Evolutionary conservation across 2,329 filamentous ascomycete genomes (phyloP), one percentile per base, ranked within the genome.

Genomic region (Pseudogymnoascus sp.): DNA sequence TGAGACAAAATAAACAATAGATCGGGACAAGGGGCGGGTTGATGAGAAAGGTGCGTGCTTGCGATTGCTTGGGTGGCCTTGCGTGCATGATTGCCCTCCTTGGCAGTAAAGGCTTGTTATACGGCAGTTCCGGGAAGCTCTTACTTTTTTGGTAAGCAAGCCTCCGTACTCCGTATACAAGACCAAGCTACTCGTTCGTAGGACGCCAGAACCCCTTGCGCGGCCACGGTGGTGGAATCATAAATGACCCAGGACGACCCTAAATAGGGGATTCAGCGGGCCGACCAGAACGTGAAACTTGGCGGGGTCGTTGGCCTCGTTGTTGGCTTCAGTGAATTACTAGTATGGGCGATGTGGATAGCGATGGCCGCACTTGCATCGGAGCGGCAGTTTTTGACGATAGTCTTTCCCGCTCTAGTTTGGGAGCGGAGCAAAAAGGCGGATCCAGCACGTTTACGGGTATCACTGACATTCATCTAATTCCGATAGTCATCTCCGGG

Each of bases 401-500:
- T 25, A 18, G 7, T 56, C 25, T 56, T 25, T 33, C 47, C 25
- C 8, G 16, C 28, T 56, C n/a, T 31, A 33, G 47, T 16, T 16
- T 16, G 10, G n/a, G 47, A 56, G 47, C 47, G 47, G 47, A 53
- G 47, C 47, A 53, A 10, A 31, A 53, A 53, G 25, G 47, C 47
- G 47, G 47, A 56, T 33, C 47, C 47, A 33, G 47, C 47, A 56
- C 47, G 47, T 56, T 56, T 56, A 56, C 47, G 47, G 47, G 47
- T 31, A 18, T 56, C 47, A 18, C 25, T 56, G 25, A 56, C 47
- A 31, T 53, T 53, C 28, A 10, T 31, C 25, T 31, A 53, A 53
- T 53, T 31, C 47, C 47, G 47, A 53, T 53, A 31, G 47, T 25
- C 47, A 53, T 16, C 47, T 31, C 47, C 47, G 47, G 23, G 25